phyloP scores from a whole-genome alignment of 176 grass and related monocot species.

The Avena atlantica region DNA sequence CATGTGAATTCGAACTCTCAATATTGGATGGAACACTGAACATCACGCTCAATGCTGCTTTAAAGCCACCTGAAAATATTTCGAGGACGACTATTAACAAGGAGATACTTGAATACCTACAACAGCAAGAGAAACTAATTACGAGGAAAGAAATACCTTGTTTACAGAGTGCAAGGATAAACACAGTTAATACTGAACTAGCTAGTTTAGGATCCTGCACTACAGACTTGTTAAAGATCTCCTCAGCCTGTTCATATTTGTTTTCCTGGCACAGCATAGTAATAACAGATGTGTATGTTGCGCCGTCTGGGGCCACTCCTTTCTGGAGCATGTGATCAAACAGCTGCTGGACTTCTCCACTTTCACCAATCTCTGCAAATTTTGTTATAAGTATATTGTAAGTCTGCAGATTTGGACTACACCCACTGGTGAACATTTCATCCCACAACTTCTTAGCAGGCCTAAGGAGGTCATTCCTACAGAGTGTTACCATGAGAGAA shows the following conservation, averaged over 20 bases:
- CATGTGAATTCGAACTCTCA: slow-evolving; percentile 57
- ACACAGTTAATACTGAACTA: slow-evolving; percentile 48
- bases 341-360: slow-evolving; percentile 63
- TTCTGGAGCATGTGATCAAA: slow-evolving; percentile 82
- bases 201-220: slow-evolving; percentile 64
- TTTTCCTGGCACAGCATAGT: slow-evolving; percentile 66
- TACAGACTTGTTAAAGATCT: slow-evolving; percentile 67
- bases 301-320: slow-evolving; percentile 67
- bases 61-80: slow-evolving; percentile 62
- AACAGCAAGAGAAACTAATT: background rate
- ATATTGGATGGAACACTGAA: slow-evolving; percentile 50
- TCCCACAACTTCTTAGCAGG: slow-evolving; percentile 96
- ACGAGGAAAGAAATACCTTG: slow-evolving; percentile 56
- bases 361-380: slow-evolving; percentile 68
- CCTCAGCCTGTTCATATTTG: slow-evolving; percentile 65
- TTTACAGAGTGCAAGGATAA: slow-evolving; percentile 67
- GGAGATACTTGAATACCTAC: background rate
- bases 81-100: background rate
- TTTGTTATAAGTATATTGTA: slow-evolving; percentile 91
- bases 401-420: slow-evolving; percentile 76
- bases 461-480: slow-evolving; percentile 77
- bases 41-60: slow-evolving; percentile 55
- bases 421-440: slow-evolving; percentile 88
- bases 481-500: slow-evolving; percentile 76
- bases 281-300: slow-evolving; percentile 65